Conservation (phyloP, 2,329 filamentous ascomycete species). For the Beauveria sp. region DNA sequence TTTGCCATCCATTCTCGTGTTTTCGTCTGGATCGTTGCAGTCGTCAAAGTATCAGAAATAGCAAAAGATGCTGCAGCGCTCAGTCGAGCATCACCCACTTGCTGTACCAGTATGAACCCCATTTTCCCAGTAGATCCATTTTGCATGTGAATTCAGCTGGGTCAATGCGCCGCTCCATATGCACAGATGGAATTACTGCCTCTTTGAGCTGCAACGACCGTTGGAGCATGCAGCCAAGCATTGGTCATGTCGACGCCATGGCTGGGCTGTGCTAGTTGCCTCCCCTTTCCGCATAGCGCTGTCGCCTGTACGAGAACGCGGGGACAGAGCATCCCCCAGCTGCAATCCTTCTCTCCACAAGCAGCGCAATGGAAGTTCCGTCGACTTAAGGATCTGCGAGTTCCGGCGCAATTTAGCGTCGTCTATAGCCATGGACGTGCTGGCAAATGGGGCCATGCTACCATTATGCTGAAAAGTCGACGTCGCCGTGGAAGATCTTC, state of each 20-base stretch:
- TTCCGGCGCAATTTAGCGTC: not conserved
- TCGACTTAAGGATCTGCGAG: not conserved
- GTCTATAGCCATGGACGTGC: not conserved
- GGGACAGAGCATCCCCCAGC: not conserved
- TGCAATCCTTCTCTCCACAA: not conserved
- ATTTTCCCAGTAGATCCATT: not conserved
- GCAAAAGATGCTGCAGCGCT: not conserved
- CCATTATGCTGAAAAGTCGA: not conserved
- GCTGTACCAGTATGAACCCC: not conserved
- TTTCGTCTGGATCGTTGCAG: not conserved
- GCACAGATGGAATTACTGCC: not conserved
- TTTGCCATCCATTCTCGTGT: not conserved
- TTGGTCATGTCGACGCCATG: not conserved
- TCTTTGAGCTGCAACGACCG: not conserved
- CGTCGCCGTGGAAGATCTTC: not conserved
- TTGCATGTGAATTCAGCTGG: not conserved
- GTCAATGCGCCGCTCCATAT: not conserved
- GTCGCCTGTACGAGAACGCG: conserved; percentile 1
- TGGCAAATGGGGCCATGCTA: not conserved
- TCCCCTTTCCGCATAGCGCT: too few species aligned
- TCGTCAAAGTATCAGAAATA: not conserved
- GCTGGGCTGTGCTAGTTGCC: not conserved
- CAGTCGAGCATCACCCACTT: not conserved
- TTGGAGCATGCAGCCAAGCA: not conserved
- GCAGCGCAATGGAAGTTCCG: not conserved